phyloP scores from a whole-genome alignment of 495 filamentous ascomycete genomes.

The Lineolata rhizophorae region DNA sequence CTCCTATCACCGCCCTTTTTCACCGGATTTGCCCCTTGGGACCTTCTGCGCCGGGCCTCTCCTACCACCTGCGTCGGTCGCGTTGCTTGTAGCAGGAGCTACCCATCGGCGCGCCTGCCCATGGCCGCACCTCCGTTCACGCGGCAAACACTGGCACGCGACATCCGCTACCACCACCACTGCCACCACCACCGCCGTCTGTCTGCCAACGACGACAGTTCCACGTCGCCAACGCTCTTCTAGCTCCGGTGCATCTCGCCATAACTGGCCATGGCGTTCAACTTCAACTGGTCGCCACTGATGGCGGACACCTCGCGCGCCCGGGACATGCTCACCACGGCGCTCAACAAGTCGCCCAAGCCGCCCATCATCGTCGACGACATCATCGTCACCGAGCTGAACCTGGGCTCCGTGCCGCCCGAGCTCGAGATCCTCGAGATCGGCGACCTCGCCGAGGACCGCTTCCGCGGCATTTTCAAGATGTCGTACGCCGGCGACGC shows the following conservation, averaged over 20 bases:
- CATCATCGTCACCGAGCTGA: conserved; percentile 93
- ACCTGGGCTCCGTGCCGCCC: conserved; percentile 77
- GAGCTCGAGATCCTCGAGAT: conserved; percentile 93
- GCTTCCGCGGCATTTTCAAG: conserved; percentile 95
- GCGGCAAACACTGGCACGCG: no score
- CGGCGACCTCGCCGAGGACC: conserved; percentile 87
- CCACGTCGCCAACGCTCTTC: background rate
- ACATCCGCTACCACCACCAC: no score
- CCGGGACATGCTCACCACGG: conserved; percentile 80
- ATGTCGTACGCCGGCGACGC: conserved; percentile 96
- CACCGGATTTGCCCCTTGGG: no score
- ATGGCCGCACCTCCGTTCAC: no score
- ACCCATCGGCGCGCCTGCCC: no score
- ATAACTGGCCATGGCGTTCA: conserved; percentile 68
- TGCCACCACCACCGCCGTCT: no score
- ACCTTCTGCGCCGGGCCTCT: no score
- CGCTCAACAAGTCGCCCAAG: conserved; percentile 94
- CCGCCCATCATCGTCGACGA: conserved; percentile 98
- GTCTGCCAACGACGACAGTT: no score
- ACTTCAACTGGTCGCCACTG: conserved; percentile 99
- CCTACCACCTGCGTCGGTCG: no score
- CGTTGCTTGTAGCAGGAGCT: no score
- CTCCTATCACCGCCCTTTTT: no score
- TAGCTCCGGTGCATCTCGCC: background rate
- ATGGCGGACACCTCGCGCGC: conserved; percentile 83